phyloP scores from a whole-genome alignment of 257 asterid species.

The Solanum clarkiae region DNA sequence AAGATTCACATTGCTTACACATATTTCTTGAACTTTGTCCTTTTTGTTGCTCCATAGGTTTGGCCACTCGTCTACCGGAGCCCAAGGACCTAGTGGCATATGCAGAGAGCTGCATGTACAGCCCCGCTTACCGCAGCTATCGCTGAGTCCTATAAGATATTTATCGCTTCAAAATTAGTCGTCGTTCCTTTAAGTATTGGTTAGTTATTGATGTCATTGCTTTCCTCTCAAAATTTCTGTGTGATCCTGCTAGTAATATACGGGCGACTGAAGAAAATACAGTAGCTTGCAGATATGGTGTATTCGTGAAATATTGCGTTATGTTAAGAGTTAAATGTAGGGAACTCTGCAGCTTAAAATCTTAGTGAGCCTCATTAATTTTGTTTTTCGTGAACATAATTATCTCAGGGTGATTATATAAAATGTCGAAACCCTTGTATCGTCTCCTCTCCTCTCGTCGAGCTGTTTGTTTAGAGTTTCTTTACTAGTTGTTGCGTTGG shows the following conservation, averaged over 20 bases:
- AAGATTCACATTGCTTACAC: background rate
- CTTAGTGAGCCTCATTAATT: background rate
- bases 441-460: background rate
- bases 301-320: background rate
- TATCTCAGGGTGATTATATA: background rate
- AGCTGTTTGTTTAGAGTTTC: background rate
- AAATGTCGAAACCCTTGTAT: background rate
- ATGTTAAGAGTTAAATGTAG: background rate
- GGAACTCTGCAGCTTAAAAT: background rate
- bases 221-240: background rate
- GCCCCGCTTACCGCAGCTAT: conserved; percentile 73
- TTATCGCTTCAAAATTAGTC: background rate
- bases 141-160: conserved; percentile 27
- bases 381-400: background rate
- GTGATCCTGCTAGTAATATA: background rate
- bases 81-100: conserved; percentile 53
- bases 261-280: background rate
- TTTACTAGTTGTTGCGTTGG: background rate
- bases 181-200: background rate
- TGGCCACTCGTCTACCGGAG: conserved; percentile 79
- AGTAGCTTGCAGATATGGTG: background rate
- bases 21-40: background rate
- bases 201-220: background rate
- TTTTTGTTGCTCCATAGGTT: conserved; percentile 29
- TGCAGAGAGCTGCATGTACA: conserved; percentile 89